phyloP scores from a whole-genome alignment of 2,329 filamentous ascomycete species.

The Aschersonia sp. region DNA sequence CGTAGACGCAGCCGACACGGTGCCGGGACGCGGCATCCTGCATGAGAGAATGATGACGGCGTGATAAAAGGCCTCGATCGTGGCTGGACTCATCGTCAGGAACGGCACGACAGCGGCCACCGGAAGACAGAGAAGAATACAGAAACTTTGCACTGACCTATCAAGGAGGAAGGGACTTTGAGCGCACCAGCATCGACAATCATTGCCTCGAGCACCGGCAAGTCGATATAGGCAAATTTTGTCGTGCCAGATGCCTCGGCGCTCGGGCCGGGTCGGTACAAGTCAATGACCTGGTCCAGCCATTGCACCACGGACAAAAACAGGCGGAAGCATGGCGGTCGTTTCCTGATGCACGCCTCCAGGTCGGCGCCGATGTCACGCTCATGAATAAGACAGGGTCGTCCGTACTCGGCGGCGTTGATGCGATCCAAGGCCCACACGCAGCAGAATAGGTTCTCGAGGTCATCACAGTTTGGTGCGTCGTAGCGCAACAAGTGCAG shows the following conservation, averaged over 20 bases:
- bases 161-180: slow-evolving; percentile 30
- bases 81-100: slow-evolving; percentile 22
- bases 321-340: slow-evolving; percentile 40
- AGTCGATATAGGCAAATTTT: slow-evolving; percentile 32
- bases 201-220: slow-evolving; percentile 42
- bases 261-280: slow-evolving; percentile 41
- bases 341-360: slow-evolving; percentile 32
- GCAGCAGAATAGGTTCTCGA: slow-evolving; percentile 39
- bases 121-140: not conserved
- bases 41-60: slow-evolving; percentile 49
- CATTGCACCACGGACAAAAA: slow-evolving; percentile 39
- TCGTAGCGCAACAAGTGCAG: slow-evolving; percentile 34
- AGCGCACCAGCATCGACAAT: slow-evolving; percentile 39
- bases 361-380: slow-evolving; percentile 41
- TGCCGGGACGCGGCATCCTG: slow-evolving; percentile 30
- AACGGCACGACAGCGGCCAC: not conserved
- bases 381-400: slow-evolving; percentile 45
- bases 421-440: slow-evolving; percentile 48
- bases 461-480: slow-evolving; percentile 23
- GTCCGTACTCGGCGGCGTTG: slow-evolving; percentile 43
- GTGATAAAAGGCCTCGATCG: slow-evolving; percentile 49
- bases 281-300: slow-evolving; percentile 42
- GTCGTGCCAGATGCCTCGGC: slow-evolving; percentile 23
- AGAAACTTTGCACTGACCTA: slow-evolving; percentile 24
- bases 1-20: slow-evolving; percentile 22